Conservation (phyloP, 768 basidiomycete species). For the Hygrophorus pudorinus region DNA sequence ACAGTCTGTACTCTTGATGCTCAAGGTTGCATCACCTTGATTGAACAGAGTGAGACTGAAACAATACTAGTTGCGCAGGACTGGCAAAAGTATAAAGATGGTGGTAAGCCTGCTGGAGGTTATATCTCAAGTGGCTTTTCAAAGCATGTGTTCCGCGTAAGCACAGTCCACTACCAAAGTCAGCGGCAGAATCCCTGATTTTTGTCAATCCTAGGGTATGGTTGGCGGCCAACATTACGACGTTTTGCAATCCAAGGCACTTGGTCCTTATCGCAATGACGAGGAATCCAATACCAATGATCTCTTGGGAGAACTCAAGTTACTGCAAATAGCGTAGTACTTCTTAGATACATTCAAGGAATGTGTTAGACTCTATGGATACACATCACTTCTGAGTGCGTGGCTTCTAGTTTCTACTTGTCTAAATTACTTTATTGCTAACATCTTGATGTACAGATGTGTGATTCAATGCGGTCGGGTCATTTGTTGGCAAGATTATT, state of each 20-base stretch:
- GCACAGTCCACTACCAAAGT: neutral
- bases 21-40: neutral
- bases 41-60: neutral
- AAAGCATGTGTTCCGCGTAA: conserved; percentile 10
- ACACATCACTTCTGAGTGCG: too few species aligned
- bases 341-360: conserved; percentile 4
- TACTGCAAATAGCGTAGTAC: neutral
- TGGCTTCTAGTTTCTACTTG: too few species aligned
- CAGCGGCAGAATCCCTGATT: neutral
- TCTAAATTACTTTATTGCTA: too few species aligned
- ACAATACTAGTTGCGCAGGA: conserved; percentile 7
- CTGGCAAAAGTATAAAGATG: conserved; percentile 5
- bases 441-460: too few species aligned
- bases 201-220: neutral
- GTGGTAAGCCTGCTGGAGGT: conserved; percentile 3
- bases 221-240: neutral
- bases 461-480: neutral
- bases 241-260: too few species aligned
- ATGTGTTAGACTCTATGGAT: neutral
- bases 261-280: too few species aligned
- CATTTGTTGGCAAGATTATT: neutral
- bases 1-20: neutral
- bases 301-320: neutral
- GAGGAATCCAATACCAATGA: neutral
- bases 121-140: conserved; percentile 9